phyloP scores from a whole-genome alignment of 768 basidiomycete genomes.

The Pulveroboletus sp. region DNA sequence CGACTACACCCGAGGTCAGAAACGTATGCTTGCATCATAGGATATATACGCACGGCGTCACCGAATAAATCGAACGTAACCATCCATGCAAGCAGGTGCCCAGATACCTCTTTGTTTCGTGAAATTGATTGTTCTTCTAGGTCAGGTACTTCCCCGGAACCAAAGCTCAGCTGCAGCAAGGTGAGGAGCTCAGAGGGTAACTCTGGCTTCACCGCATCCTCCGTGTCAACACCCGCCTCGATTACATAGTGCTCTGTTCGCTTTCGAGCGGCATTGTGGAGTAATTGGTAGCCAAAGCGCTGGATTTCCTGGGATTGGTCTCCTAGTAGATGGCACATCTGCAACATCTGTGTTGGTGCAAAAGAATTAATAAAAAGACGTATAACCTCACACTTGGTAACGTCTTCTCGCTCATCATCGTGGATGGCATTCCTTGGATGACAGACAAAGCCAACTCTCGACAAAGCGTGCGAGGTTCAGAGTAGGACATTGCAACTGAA shows the following conservation, averaged over 20 bases:
- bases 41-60: conserved; percentile 60
- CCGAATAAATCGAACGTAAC: conserved; percentile 79
- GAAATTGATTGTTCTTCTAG: conserved; percentile 36
- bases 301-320: conserved; percentile 66
- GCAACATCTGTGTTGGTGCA: conserved; percentile 1
- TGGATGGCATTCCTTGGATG: conserved; percentile 58
- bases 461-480: conserved; percentile 61
- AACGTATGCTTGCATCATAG: background rate
- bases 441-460: conserved; percentile 65
- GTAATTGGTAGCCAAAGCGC: conserved; percentile 69
- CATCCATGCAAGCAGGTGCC: conserved; percentile 85
- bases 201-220: conserved; percentile 45
- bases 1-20: conserved; percentile 48
- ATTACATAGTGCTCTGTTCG: conserved; percentile 82
- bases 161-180: conserved; percentile 50
- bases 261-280: conserved; percentile 64
- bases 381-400: conserved; percentile 50
- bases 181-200: conserved; percentile 65
- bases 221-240: conserved; percentile 77
- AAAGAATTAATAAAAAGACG: background rate
- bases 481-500: conserved; percentile 27
- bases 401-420: conserved; percentile 58
- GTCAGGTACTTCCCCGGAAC: conserved; percentile 37
- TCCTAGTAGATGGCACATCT: conserved; percentile 79
- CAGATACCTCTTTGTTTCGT: conserved; percentile 43